phyloP scores from a whole-genome alignment of 2,329 filamentous ascomycete species.

The Pleomassaria siparia region DNA sequence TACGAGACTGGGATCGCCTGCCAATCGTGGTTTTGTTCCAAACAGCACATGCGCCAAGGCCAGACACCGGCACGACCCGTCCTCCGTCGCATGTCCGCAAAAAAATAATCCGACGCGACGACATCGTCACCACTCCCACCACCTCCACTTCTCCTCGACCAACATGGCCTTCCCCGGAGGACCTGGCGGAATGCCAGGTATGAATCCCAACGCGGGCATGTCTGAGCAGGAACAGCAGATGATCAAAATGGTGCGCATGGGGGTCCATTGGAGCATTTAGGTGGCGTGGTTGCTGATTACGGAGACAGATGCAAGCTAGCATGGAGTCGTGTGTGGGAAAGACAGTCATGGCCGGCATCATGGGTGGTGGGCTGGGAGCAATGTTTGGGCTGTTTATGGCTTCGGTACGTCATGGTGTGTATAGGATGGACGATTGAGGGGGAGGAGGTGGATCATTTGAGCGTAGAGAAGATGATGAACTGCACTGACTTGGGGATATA shows the following conservation, averaged over 20 bases:
- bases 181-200: constrained; percentile 21
- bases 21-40: background rate
- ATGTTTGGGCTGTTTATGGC: constrained; percentile 98
- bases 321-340: constrained; percentile 96
- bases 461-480: background rate
- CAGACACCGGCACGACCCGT: constrained; percentile 27
- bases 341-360: constrained; percentile 83
- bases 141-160: background rate
- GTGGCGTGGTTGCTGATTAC: too few relatives aligned
- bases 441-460: too few relatives aligned
- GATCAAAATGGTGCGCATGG: constrained; percentile 47
- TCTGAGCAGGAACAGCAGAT: constrained; percentile 51
- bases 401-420: constrained; percentile 78
- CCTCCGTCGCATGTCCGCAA: constrained; percentile 41
- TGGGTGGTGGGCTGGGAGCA: constrained; percentile 92
- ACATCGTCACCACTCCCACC: constrained; percentile 14
- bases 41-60: constrained; percentile 22
- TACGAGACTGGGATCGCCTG: background rate
- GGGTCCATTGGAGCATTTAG: too few relatives aligned
- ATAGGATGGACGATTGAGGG: too few relatives aligned
- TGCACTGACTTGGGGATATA: constrained; percentile 40
- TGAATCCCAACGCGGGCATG: constrained; percentile 42
- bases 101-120: constrained; percentile 19
- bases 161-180: constrained; percentile 37
- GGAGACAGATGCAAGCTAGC: constrained; percentile 68